Evolutionary conservation across 1,284 basidiomycete genomes (phyloP), one percentile per base, ranked within the genome.

Genomic region (Papiliotrema nemorosa): DNA sequence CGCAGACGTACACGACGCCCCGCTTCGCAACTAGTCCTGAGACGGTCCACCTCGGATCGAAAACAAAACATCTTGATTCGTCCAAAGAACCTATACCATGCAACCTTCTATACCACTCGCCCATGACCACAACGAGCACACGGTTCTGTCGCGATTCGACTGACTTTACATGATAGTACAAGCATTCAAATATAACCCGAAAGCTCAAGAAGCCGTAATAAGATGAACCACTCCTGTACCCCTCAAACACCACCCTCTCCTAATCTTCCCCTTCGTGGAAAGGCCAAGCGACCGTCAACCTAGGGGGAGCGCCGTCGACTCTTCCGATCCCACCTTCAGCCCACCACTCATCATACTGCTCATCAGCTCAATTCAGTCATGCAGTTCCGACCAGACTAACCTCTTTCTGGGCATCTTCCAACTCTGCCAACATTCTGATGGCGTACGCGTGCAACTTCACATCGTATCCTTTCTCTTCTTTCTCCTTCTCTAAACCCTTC

Each of bases 381-480:
- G 3, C 1, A 40, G 34, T 31, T 26, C 37, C 9, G 24, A 22
- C 43, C 46, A 13, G 20, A 62, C 71, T 60, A 43, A 72, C 70
- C 66, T 77, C 76, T 57, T 73, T 73, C 54, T 77, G 66, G 33
- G 75, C 74, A 55, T 77, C 75, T 60, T 78, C 78, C 34, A 78
- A 65, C 58, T 79, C 78, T 22, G 74, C 67, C 53, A 79, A 58
- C 57, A 77, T 76, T 33, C 76, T 60, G 18, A 77, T 68, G 5
- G 76, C 76, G 58, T 79, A 79, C 35, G 74, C 74, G 52, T 79
- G 78, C 25, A 76, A 60, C 31, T 62, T 65, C 47, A 48, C 54
- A 27, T 66, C 64, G 49, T 72, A 70, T 6, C 67, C 69, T 24
- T 52, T 52, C 48, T 51, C 52, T 27, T 54, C 52, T 35, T 54